phyloP scores from a whole-genome alignment of 2,329 filamentous ascomycete species.

The Arthroderma uncinatum region DNA sequence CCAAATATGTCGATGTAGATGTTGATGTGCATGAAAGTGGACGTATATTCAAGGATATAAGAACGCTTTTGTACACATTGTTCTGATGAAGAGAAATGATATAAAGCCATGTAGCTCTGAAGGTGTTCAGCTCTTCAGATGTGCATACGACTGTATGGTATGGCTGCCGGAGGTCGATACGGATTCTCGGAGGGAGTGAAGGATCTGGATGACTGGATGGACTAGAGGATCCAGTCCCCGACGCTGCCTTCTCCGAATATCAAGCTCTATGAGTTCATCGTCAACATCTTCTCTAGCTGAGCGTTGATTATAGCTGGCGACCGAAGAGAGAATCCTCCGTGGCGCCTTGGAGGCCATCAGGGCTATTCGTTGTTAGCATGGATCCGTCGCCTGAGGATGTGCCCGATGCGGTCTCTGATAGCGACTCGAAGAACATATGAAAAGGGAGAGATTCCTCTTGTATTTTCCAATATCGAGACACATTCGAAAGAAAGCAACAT shows the following conservation, averaged over 20 bases:
- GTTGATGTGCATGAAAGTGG: not conserved
- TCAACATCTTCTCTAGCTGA: not conserved
- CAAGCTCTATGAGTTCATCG: not conserved
- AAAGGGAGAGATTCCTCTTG: not conserved
- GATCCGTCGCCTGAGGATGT: not conserved
- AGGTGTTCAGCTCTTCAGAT: not conserved
- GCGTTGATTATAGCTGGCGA: not conserved
- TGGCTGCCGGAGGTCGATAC: not conserved
- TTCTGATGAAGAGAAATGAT: not conserved
- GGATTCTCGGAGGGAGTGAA: not conserved
- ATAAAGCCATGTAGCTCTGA: not conserved
- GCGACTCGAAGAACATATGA: not conserved
- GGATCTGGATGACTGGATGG: not conserved
- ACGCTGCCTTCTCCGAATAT: not conserved
- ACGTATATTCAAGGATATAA: not conserved
- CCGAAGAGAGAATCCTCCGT: not conserved
- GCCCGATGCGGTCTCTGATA: not conserved
- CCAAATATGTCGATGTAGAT: too few relatives aligned
- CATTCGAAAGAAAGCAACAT: not conserved
- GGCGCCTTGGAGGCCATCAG: not conserved
- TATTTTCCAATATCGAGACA: not conserved
- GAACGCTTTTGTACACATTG: not conserved
- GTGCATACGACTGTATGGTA: not conserved
- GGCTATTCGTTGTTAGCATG: not conserved
- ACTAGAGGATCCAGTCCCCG: not conserved